phyloP scores from a whole-genome alignment of 129 eudicot species.

The Tagetes erecta region DNA sequence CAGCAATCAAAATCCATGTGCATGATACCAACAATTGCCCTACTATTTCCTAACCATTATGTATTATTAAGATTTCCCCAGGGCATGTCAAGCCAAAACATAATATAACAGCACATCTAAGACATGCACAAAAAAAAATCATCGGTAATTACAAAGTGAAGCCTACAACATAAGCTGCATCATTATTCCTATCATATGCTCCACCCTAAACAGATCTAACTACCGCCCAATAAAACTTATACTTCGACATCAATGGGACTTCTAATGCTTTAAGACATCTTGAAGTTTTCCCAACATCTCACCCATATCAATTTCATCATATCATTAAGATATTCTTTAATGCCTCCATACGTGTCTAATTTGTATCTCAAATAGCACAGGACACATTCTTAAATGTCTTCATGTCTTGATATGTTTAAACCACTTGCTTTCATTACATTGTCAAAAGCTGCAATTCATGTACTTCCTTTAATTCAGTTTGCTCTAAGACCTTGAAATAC shows the following conservation, averaged over 20 bases:
- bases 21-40: constrained; percentile 23
- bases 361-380: background rate
- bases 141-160: background rate
- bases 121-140: constrained; percentile 7
- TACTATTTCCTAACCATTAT: constrained; percentile 12
- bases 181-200: background rate
- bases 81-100: background rate
- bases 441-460: constrained; percentile 1
- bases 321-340: background rate
- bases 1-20: constrained; percentile 28
- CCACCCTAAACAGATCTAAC: background rate
- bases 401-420: background rate
- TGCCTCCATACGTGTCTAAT: background rate
- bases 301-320: background rate
- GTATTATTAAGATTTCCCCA: constrained; percentile 22
- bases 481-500: background rate
- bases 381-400: background rate
- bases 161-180: background rate
- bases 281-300: background rate
- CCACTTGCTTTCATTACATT: constrained; percentile 1
- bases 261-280: background rate
- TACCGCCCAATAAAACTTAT: background rate
- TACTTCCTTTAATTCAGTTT: background rate
- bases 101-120: constrained; percentile 1
- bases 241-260: background rate